These are phyloP conservation scores for Beauveria sp. DNA, from an alignment of 2,329 filamentous ascomycete species.

Conservation along the genomic window DNA sequence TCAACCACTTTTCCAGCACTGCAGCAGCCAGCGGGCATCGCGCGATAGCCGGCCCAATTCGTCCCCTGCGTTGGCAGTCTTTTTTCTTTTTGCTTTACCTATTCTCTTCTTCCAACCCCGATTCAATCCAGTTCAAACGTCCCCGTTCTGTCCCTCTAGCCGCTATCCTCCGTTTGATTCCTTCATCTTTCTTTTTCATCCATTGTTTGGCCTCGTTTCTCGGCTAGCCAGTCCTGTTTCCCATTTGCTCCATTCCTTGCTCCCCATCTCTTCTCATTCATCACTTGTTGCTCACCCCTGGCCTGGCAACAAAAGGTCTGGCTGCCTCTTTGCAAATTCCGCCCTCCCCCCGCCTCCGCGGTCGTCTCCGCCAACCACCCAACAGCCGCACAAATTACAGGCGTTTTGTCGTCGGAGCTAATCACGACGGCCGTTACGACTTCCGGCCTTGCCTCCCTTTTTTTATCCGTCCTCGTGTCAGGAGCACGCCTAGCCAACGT, in stretches of 20 bases:
- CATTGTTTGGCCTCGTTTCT: neutral
- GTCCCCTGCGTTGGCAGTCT: neutral
- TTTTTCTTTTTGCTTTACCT: neutral
- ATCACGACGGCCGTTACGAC: neutral
- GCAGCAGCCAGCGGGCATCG: slow-evolving; percentile 1
- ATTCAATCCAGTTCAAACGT: neutral
- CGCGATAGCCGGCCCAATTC: slow-evolving; percentile 3
- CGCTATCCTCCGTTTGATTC: neutral
- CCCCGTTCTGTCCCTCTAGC: neutral
- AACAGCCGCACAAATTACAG: neutral
- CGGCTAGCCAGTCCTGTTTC: neutral
- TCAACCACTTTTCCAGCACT: neutral
- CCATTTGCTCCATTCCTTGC: too few relatives aligned
- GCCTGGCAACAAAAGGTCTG: neutral
- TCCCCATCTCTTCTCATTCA: neutral
- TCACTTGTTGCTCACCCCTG: neutral
- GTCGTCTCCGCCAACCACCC: slow-evolving; percentile 1
- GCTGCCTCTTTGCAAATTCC: neutral
- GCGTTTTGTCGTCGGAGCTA: neutral
- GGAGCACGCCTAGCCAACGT: neutral
- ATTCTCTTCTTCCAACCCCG: neutral
- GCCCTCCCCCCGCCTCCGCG: neutral
- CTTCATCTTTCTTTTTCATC: neutral
- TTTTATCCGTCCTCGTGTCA: neutral
- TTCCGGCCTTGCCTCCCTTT: neutral